Evolutionary conservation across 225 moss, liverwort and hornwort genomes (phyloP).

Genomic region (Asterella californica): DNA sequence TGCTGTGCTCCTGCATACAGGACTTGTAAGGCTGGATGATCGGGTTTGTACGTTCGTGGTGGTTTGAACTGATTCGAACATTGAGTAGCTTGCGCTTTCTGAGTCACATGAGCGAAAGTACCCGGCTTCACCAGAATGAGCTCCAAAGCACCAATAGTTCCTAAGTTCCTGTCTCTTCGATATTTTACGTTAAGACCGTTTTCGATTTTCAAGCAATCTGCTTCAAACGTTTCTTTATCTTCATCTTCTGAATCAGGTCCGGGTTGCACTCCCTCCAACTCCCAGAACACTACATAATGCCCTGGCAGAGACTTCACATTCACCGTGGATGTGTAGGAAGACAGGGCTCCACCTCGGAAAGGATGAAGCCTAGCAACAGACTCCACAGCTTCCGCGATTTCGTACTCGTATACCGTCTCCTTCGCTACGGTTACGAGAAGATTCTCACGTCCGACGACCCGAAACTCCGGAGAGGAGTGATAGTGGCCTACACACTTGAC

Average conservation of each 20-base stretch:
- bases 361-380: background rate
- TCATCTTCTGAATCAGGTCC: background rate
- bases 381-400: background rate
- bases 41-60: background rate
- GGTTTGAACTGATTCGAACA: background rate
- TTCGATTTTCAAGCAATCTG: background rate
- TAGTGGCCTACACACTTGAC: background rate
- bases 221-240: no score
- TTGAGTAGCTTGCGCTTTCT: background rate
- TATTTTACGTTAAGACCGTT: background rate
- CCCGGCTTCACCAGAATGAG: background rate
- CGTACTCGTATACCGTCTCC: background rate
- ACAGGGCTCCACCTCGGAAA: background rate
- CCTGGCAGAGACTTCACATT: background rate
- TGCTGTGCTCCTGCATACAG: background rate
- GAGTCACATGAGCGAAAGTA: background rate
- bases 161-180: background rate
- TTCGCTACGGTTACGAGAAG: background rate
- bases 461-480: background rate
- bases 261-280: background rate
- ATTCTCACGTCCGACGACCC: background rate
- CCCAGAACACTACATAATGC: background rate
- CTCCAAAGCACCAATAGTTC: background rate
- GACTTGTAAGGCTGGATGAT: background rate
- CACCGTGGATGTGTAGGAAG: background rate